Evolutionary conservation across 2,329 filamentous ascomycete species (phyloP).

Genomic region (Sclerotinia subarctica): DNA sequence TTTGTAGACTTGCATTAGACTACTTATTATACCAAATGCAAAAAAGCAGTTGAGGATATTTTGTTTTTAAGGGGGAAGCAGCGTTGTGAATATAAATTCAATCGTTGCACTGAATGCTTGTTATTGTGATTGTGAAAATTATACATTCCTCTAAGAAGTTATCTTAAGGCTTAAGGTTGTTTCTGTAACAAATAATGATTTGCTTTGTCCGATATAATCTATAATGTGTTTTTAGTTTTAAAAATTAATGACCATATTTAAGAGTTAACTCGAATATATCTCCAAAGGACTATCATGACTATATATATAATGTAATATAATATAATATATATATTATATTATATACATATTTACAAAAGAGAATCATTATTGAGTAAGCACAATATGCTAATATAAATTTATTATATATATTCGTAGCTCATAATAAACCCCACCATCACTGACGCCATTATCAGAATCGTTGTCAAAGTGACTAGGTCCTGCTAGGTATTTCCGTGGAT

Average conservation of each 20-base stretch:
- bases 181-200: neutral
- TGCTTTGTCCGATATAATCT: neutral
- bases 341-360: neutral
- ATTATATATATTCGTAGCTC: too few species aligned
- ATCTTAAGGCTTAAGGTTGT: neutral
- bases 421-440: neutral
- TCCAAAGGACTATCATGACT: too few species aligned
- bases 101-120: neutral
- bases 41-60: conserved; percentile 25
- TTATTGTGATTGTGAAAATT: neutral
- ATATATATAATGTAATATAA: too few species aligned
- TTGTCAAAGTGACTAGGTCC: too few species aligned
- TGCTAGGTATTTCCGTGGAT: neutral
- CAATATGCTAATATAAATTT: too few species aligned
- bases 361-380: too few species aligned
- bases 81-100: conserved; percentile 6
- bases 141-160: neutral
- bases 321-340: too few species aligned
- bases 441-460: conserved; percentile 3
- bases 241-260: neutral
- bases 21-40: conserved; percentile 33
- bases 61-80: neutral
- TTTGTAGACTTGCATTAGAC: conserved; percentile 38
- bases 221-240: neutral
- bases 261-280: neutral